These are phyloP conservation scores for Geotrichum carabidarum DNA, from an alignment of 1,139 yeast species.

Conservation along the genomic window DNA sequence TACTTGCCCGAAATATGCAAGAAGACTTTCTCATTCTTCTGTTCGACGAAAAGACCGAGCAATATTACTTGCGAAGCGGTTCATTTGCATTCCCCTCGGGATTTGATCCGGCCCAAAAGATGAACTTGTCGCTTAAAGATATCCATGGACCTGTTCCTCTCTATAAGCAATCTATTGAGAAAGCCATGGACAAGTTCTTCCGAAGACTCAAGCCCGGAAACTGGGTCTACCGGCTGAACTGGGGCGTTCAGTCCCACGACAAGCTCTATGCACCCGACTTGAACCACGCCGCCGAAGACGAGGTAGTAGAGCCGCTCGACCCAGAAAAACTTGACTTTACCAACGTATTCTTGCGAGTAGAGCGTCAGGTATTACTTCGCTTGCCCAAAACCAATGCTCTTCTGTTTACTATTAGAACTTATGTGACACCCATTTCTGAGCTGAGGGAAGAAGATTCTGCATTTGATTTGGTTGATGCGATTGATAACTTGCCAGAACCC, in stretches of 20 bases:
- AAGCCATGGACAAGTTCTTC: constrained; percentile 60
- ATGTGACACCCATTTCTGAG: constrained; percentile 54
- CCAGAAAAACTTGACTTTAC: constrained; percentile 50
- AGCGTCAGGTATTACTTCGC: constrained; percentile 57
- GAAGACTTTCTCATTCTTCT: constrained; percentile 62
- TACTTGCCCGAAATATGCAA: constrained; percentile 50
- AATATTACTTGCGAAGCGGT: constrained; percentile 61
- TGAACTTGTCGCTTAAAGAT: constrained; percentile 38
- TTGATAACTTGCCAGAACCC: constrained; percentile 54
- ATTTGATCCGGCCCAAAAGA: constrained; percentile 56
- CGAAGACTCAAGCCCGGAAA: constrained; percentile 47
- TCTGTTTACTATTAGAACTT: constrained; percentile 60
- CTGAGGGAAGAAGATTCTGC: constrained; percentile 43
- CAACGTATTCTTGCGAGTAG: constrained; percentile 54
- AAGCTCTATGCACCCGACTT: constrained; percentile 49
- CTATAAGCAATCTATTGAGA: constrained; percentile 50
- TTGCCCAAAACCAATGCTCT: constrained; percentile 52
- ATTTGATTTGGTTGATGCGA: constrained; percentile 51
- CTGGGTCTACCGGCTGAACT: constrained; percentile 56
- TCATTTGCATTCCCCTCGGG: constrained; percentile 71
- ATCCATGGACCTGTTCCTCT: constrained; percentile 64
- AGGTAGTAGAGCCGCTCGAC: constrained; percentile 32
- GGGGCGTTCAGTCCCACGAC: constrained; percentile 56
- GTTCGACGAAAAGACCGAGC: constrained; percentile 51
- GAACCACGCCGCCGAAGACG: constrained; percentile 43